Percentiles rank a stretch among this genome's conserved stretches.
Evolutionary conservation across 1,284 basidiomycete species (phyloP).

Genomic region (Erythrobasidium hasegawianum): DNA sequence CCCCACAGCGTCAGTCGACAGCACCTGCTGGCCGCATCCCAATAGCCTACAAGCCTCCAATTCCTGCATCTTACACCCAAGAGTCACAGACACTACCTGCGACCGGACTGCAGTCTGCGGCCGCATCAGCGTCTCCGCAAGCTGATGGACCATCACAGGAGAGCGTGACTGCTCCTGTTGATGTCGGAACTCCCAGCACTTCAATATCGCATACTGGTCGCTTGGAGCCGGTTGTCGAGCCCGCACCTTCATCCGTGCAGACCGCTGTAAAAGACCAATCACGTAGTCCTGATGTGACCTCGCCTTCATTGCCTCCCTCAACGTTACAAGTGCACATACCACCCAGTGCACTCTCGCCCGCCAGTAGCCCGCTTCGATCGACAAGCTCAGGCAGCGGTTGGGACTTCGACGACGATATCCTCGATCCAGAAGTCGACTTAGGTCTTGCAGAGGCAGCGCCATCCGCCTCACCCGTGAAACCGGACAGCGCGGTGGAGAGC

Average conservation of each 20-base stretch:
- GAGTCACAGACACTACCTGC: no score
- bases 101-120: no score
- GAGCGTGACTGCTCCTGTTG: neutral
- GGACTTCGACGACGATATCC: constrained; percentile 1
- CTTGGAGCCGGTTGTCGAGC: no score
- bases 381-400: neutral
- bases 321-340: neutral
- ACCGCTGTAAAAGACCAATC: neutral
- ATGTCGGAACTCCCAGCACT: no score
- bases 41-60: constrained; percentile 10
- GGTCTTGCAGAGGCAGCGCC: neutral
- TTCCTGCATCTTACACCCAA: constrained; percentile 2
- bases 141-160: neutral
- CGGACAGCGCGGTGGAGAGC: neutral
- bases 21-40: neutral
- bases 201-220: no score
- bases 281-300: neutral
- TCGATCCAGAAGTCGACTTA: neutral
- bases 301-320: neutral
- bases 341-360: neutral
- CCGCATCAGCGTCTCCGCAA: neutral
- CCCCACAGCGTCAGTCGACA: no score
- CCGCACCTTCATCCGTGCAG: no score
- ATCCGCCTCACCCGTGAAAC: no score
- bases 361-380: neutral